Evolutionary conservation across 2,329 filamentous ascomycete species (phyloP).

Genomic region (Drechslera avenae): DNA sequence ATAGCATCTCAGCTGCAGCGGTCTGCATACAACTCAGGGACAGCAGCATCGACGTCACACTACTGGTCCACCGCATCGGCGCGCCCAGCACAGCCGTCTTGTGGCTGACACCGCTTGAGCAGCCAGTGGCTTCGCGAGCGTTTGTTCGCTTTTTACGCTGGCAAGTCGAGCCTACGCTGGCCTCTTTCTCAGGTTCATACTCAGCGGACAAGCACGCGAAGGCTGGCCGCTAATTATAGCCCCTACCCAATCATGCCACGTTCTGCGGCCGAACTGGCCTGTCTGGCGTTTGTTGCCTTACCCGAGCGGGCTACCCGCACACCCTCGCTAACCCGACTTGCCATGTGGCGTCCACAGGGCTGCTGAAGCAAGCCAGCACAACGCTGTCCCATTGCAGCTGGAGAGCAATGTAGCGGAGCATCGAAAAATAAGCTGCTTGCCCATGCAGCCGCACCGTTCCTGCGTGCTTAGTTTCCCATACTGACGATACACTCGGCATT

Average conservation of each 20-base stretch:
- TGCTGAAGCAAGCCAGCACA: slow-evolving; percentile 40
- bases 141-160: slow-evolving; percentile 22
- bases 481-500: slow-evolving; percentile 7
- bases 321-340: slow-evolving; percentile 26
- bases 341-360: slow-evolving; percentile 33
- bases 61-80: slow-evolving; percentile 37
- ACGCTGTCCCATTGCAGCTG: slow-evolving; percentile 40
- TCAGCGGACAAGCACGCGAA: slow-evolving; percentile 41
- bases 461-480: slow-evolving; percentile 22
- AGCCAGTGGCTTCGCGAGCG: slow-evolving; percentile 26
- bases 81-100: slow-evolving; percentile 42
- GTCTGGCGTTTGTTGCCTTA: slow-evolving; percentile 28
- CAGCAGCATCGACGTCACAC: slow-evolving; percentile 34
- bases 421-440: slow-evolving; percentile 29
- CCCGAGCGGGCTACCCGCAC: slow-evolving; percentile 27
- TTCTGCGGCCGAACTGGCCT: slow-evolving; percentile 25
- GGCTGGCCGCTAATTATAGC: slow-evolving; percentile 41
- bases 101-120: slow-evolving; percentile 41
- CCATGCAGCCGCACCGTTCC: slow-evolving; percentile 32
- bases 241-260: slow-evolving; percentile 32
- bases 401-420: slow-evolving; percentile 26
- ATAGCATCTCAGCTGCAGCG: slow-evolving; percentile 42
- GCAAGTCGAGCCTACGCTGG: slow-evolving; percentile 29
- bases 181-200: slow-evolving; percentile 30
- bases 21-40: slow-evolving; percentile 26